A percentile compares a stretch with the other conserved stretches of the same genome.
Evolutionary conservation across 1,284 basidiomycete species (phyloP).

Genomic region (Prillingera fragicola): DNA sequence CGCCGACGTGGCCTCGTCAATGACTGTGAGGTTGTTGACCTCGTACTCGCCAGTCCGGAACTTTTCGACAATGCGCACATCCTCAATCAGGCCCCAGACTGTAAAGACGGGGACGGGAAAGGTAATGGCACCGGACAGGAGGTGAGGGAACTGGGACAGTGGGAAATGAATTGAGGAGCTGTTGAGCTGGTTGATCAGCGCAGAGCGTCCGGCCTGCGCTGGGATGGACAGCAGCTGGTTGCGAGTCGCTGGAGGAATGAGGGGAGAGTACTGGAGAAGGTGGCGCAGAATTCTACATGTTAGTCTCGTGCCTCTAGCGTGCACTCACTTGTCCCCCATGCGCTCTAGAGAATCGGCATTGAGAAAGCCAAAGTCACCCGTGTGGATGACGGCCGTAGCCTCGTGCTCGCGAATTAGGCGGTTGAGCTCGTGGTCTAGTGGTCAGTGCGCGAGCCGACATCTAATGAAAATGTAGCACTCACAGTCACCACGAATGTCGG

Average conservation of each 20-base stretch:
- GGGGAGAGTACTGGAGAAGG: slow-evolving; percentile 94
- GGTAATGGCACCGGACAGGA: slow-evolving; percentile 81
- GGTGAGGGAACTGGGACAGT: slow-evolving; percentile 88
- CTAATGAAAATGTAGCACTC: slow-evolving; percentile 13
- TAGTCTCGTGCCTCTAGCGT: slow-evolving; percentile 5
- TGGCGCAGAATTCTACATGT: slow-evolving; percentile 71
- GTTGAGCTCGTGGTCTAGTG: slow-evolving; percentile 66
- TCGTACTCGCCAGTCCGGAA: slow-evolving; percentile 75
- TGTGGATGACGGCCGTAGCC: slow-evolving; percentile 94
- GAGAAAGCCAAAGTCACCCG: slow-evolving; percentile 99
- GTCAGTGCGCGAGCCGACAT: slow-evolving; percentile 7
- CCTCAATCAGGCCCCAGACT: slow-evolving; percentile 96
- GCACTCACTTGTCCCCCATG: slow-evolving; percentile 73
- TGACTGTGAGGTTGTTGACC: slow-evolving; percentile 79
- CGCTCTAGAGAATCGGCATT: slow-evolving; percentile 75
- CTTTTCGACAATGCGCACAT: slow-evolving; percentile 86
- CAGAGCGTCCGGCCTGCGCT: slow-evolving; percentile 50
- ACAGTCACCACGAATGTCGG: slow-evolving; percentile 79
- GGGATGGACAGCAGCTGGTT: slow-evolving; percentile 68
- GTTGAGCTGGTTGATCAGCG: slow-evolving; percentile 54
- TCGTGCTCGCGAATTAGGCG: slow-evolving; percentile 80
- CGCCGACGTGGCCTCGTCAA: slow-evolving; percentile 91
- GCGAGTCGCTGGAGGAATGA: slow-evolving; percentile 76
- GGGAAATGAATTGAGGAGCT: slow-evolving; percentile 51
- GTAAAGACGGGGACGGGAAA: slow-evolving; percentile 90